Evolutionary conservation across 176 grass and related monocot genomes (phyloP), one percentile per base, ranked within the genome.

Genomic region (Elymus sibiricus): DNA sequence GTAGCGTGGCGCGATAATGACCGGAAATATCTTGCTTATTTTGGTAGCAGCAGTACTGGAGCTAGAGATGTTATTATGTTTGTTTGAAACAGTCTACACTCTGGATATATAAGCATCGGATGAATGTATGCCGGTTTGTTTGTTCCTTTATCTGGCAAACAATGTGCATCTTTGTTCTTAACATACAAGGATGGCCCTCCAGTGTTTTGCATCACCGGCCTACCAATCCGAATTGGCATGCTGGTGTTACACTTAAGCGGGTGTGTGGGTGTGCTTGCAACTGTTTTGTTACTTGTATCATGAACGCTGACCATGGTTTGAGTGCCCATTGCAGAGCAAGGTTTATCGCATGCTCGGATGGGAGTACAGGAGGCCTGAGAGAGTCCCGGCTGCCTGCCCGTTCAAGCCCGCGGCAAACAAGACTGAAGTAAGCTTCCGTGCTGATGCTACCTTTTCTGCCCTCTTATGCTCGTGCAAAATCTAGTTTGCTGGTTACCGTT

Each of bases 321-420:
- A 1, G 5, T 44, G 15, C 19, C 19, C 2, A 37, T 79, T 78
- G 38, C 90, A 99, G 94, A 76, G 92, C 58, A 99, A 94, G 87
- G 80, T 99, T 11, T 99, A 99, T 79, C 38, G 79, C 40, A 74
- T 99, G 79, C 88, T 99, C 77, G 97, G 97, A 70, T 99, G 97
- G 94, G 97, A 99, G 63, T 96, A 96, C 87, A 91, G 83, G 90
- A 99, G 87, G 70, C 90, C 97, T 75, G 92, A 80, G 68, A 86
- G 88, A 78, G 94, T 77, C 37, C 97, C 97, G 16, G 92, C 97
- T 74, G 88, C 97, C 80, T 99, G 97, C 83, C 97, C 92, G 13
- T 94, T 77, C 86, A 99, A 96, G 28, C 97, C 97, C 74, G 92
- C 75, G 11, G 80, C 86, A 29, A 78, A 81, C 22, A 96, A 91